Percentiles rank a stretch among this genome's conserved stretches.
Conservation (phyloP, 164 flowering plant species). For the Berberis vulgaris region DNA sequence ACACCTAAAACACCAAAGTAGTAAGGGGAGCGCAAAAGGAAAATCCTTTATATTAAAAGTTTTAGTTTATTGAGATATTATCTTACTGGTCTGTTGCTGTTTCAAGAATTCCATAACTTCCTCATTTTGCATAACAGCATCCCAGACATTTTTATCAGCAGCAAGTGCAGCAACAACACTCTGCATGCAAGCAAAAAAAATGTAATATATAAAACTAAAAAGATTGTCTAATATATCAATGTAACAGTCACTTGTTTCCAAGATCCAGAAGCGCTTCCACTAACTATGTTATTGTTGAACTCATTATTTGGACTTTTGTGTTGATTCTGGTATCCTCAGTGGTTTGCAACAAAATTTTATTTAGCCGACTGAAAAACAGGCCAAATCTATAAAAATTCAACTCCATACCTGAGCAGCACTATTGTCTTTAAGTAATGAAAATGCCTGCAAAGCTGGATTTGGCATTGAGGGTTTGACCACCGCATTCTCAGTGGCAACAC, state of each 20-base stretch:
- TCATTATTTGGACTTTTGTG: too few relatives aligned
- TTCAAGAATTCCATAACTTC: neutral
- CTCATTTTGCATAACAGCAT: neutral
- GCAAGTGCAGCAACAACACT: neutral
- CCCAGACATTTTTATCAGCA: neutral
- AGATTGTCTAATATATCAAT: neutral
- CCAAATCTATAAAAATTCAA: too few relatives aligned
- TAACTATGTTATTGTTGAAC: too few relatives aligned
- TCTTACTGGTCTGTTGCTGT: neutral
- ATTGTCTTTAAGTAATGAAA: too few relatives aligned
- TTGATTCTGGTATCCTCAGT: too few relatives aligned
- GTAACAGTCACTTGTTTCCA: neutral
- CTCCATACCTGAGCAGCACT: too few relatives aligned
- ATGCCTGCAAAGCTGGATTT: too few relatives aligned
- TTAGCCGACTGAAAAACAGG: too few relatives aligned
- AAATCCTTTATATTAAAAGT: neutral
- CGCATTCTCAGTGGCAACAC: too few relatives aligned
- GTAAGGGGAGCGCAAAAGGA: neutral
- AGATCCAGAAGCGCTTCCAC: neutral
- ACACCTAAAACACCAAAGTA: neutral
- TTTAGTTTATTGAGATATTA: neutral
- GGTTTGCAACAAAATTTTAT: too few relatives aligned
- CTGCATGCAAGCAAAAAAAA: conserved; percentile 3
- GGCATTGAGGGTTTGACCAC: too few relatives aligned
- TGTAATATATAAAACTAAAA: neutral